A percentile compares a stretch with the other conserved stretches of the same genome.
These are phyloP conservation scores for Rhizophagus sp. DNA, from an alignment of 192 early-diverging fungal genomes.

Conservation along the genomic window DNA sequence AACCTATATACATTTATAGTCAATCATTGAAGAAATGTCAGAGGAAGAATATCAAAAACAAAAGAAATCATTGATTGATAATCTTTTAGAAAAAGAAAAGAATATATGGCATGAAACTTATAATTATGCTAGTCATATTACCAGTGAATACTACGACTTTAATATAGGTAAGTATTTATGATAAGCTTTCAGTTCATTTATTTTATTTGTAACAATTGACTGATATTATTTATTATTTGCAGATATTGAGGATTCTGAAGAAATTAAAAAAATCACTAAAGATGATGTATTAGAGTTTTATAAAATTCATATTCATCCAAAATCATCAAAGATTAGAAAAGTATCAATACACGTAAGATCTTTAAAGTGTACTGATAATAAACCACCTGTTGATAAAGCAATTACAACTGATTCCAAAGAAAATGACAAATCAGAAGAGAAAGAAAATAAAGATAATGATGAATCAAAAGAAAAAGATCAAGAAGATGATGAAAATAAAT, in stretches of 20 bases:
- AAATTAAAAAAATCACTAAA: neutral
- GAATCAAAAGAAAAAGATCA: neutral
- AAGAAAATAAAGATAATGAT: neutral
- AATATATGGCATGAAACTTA: constrained; percentile 77
- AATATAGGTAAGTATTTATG: constrained; percentile 48
- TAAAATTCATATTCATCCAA: neutral
- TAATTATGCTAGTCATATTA: constrained; percentile 76
- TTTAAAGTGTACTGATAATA: neutral
- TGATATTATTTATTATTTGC: neutral
- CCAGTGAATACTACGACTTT: constrained; percentile 84
- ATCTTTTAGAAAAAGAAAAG: constrained; percentile 84
- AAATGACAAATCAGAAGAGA: too few relatives aligned
- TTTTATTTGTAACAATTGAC: neutral
- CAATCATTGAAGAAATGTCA: constrained; percentile 65
- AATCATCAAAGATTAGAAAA: neutral
- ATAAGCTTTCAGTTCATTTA: neutral
- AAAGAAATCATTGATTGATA: constrained; percentile 67
- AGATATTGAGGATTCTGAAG: neutral
- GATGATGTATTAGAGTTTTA: neutral
- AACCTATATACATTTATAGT: neutral
- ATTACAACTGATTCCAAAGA: neutral
- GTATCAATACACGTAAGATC: neutral
- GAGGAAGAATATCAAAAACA: constrained; percentile 75
- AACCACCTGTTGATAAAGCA: neutral
- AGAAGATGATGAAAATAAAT: neutral